phyloP scores from a whole-genome alignment of 148 eudicot species.

The Tetragonia tetragonoides region DNA sequence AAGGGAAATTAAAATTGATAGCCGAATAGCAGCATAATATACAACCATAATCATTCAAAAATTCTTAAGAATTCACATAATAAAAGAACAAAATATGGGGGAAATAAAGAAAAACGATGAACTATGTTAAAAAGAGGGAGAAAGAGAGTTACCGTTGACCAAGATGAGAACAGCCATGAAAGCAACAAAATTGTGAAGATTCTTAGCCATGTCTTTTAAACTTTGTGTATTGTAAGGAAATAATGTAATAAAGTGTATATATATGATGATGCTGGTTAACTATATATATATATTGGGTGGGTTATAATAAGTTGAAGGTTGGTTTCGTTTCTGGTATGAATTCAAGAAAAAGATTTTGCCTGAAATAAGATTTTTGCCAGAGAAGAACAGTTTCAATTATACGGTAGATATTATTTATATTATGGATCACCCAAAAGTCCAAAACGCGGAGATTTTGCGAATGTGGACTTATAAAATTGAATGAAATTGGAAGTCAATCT shows the following conservation, averaged over 20 bases:
- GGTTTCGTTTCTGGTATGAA: background rate
- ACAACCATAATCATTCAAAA: too few relatives aligned
- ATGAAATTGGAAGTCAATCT: background rate
- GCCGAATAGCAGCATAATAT: too few relatives aligned
- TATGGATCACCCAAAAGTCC: too few relatives aligned
- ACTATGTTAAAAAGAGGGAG: too few relatives aligned
- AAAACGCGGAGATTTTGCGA: too few relatives aligned
- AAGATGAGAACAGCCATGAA: conserved; percentile 16
- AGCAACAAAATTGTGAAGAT: conserved; percentile 3
- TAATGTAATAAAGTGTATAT: background rate
- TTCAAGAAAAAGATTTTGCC: background rate
- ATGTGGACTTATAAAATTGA: too few relatives aligned
- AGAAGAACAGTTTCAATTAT: background rate
- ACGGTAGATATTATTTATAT: background rate
- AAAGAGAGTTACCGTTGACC: conserved; percentile 16
- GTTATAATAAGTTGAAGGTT: background rate
- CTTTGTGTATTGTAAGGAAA: background rate
- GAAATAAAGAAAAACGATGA: background rate
- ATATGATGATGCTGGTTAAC: background rate
- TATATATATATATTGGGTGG: background rate
- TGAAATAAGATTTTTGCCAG: background rate
- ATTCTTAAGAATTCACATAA: background rate
- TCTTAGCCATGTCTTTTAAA: conserved; percentile 14
- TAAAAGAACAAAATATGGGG: background rate
- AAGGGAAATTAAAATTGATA: too few relatives aligned